Conservation (phyloP, 1,284 basidiomycete species). For the Malassezia obtusa region DNA sequence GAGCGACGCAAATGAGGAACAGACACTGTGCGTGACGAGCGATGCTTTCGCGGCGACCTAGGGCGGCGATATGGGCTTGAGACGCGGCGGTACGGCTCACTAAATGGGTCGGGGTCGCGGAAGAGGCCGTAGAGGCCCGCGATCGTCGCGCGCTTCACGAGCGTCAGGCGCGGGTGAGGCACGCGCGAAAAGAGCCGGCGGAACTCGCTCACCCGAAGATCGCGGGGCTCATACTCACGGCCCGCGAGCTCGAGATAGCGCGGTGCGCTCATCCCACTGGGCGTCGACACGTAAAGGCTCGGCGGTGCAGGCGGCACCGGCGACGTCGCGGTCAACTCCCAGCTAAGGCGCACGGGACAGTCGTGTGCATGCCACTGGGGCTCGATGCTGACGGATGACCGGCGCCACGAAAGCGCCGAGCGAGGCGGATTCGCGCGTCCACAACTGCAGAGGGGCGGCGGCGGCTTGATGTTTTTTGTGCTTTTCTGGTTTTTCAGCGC, state of each 20-base stretch:
- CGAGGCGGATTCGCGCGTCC: neutral
- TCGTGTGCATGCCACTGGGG: conserved; percentile 10
- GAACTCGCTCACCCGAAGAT: neutral
- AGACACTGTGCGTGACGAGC: neutral
- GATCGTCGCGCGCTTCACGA: conserved; percentile 10
- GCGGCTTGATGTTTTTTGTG: neutral
- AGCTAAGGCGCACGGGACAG: conserved; percentile 9
- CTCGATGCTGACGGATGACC: neutral
- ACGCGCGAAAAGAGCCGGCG: neutral
- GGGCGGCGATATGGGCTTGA: neutral
- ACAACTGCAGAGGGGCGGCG: conserved; percentile 4
- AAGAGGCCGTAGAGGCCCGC: conserved; percentile 9
- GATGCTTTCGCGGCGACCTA: neutral
- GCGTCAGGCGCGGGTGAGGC: neutral
- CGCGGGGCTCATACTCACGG: conserved; percentile 6
- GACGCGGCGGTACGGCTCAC: neutral
- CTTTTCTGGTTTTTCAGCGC: conserved; percentile 3
- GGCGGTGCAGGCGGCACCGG: conserved; percentile 14
- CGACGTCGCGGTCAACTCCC: conserved; percentile 1
- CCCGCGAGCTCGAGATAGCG: conserved; percentile 2
- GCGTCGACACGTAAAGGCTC: conserved; percentile 12
- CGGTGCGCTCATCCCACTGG: conserved; percentile 8
- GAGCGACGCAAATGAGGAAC: neutral
- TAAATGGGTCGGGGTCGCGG: neutral
- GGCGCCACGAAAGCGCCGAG: neutral